These are phyloP conservation scores for Scenedesmus sp. DNA, from an alignment of 163 green algal species.

Conservation along the genomic window DNA sequence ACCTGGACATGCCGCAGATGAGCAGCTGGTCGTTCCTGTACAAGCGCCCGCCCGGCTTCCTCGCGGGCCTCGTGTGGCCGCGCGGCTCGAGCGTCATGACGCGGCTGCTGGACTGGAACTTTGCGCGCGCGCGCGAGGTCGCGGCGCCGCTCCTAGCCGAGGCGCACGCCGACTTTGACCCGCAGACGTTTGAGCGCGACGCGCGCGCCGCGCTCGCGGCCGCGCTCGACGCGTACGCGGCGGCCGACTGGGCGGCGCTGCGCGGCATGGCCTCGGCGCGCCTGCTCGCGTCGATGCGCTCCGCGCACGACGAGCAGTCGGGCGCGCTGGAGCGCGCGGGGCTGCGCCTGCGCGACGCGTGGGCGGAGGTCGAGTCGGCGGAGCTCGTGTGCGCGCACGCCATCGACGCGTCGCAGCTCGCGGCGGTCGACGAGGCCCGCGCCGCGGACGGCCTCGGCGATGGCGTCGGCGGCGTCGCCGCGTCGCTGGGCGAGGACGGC, in stretches of 20 bases:
- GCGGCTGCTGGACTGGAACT: constrained; percentile 8
- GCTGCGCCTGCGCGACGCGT: not conserved
- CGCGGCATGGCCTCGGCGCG: constrained; percentile 14
- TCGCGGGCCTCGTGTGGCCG: not conserved
- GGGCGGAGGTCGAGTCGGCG: not conserved
- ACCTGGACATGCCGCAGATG: too few relatives aligned
- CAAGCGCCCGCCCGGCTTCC: too few relatives aligned
- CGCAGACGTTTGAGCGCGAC: constrained; percentile 2
- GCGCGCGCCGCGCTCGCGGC: not conserved
- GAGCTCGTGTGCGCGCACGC: constrained; percentile 13
- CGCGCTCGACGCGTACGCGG: constrained; percentile 18
- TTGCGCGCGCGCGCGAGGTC: not conserved
- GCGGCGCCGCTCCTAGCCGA: not conserved
- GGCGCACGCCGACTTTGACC: constrained; percentile 14
- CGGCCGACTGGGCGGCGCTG: constrained; percentile 1
- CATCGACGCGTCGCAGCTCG: not conserved
- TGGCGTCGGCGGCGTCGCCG: too few relatives aligned
- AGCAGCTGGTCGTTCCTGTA: too few relatives aligned
- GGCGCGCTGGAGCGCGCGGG: not conserved
- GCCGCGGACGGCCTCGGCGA: too few relatives aligned
- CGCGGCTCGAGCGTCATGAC: constrained; percentile 1
- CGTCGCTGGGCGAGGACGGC: too few relatives aligned
- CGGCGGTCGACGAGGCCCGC: too few relatives aligned
- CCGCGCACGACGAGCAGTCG: not conserved
- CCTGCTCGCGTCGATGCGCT: constrained; percentile 23